Percentiles rank a stretch among this genome's conserved stretches.
Conservation (phyloP, 2,329 filamentous ascomycete species). For the Cryoendolithus antarcticus region DNA sequence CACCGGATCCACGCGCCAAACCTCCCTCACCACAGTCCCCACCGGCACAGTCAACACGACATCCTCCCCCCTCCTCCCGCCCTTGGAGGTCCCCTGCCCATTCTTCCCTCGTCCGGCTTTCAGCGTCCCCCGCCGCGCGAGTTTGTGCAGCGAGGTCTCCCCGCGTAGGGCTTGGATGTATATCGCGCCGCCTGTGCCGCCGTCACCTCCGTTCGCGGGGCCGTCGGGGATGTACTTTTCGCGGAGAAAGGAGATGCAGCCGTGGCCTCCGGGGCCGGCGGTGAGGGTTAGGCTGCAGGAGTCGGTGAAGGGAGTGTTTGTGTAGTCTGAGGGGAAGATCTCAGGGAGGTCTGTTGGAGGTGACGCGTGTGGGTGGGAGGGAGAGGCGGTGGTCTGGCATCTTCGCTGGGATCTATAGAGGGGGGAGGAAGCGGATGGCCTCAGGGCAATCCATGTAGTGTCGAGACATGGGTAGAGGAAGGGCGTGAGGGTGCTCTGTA, state of each 20-base stretch:
- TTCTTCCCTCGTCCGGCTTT: slow-evolving; percentile 63
- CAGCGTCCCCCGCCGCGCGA: slow-evolving; percentile 63
- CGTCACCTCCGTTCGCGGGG: slow-evolving; percentile 88
- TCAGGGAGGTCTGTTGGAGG: slow-evolving; percentile 18
- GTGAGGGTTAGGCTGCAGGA: slow-evolving; percentile 65
- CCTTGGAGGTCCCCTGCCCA: slow-evolving; percentile 59
- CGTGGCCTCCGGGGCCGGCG: slow-evolving; percentile 73
- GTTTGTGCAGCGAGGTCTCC: slow-evolving; percentile 86
- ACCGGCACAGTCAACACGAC: slow-evolving; percentile 82
- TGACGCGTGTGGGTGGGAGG: too few species aligned
- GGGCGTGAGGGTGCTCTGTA: slow-evolving; percentile 28
- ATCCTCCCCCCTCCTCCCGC: slow-evolving; percentile 75
- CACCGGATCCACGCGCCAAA: slow-evolving; percentile 65
- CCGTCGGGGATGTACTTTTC: slow-evolving; percentile 84
- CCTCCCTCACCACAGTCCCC: slow-evolving; percentile 77
- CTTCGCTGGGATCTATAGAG: too few species aligned
- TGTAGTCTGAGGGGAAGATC: slow-evolving; percentile 75
- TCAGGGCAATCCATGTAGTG: slow-evolving; percentile 7
- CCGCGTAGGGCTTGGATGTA: slow-evolving; percentile 89
- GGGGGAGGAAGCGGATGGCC: neutral
- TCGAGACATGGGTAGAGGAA: slow-evolving; percentile 34
- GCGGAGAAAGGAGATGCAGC: slow-evolving; percentile 85
- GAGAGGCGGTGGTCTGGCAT: too few species aligned
- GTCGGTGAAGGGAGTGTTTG: slow-evolving; percentile 72
- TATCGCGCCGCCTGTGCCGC: slow-evolving; percentile 78